Base-by-base conservation (phyloP, 169 alveolate species). In the Plasmodium gallinaceum region DNA sequence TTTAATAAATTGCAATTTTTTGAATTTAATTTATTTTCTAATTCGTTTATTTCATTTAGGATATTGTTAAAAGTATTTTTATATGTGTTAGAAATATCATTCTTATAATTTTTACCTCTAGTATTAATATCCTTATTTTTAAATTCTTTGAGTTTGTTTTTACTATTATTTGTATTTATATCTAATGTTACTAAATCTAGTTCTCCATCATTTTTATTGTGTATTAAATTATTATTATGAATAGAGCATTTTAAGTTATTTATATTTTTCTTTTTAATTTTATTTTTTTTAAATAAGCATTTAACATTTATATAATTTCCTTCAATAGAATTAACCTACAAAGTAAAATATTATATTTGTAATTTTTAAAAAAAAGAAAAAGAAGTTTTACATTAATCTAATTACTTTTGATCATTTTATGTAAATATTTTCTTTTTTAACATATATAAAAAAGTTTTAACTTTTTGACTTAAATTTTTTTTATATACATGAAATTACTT, bases 241-340 rank as follows among this genome's bases (percentile, higher is more conserved):
- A 32, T 32, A 32, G 32, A 54, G 7, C 32, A 54, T 16, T 12
- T 0, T 39, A n/a, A 7, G 46, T 32, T 18, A 10, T 43, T 5
- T 46, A 9, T 24, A 48, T 52, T 43, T 22, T 20, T 20, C 1
- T 20, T 32, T 32, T 32, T 32, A 32, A 32, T 4, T 26, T 74
- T 58, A 46, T 60, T 78, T 20, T 51, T 78, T 65, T 52, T 57
- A 52, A 78, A 78, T 37, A 78, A 20, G 39, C 57, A 78, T 51
- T 65, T 78, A 32, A 61, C 68, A 12, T 58, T 66, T n/a, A 78
- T 22, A 42, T 65, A 78, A 39, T 78, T 78, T 7, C 68, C 89
- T 78, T 78, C 89, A 10, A 66, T 54, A 9, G 80, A 24, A 18
- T 57, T 64, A 64, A 58, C 68, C 89, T 78, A 42, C 2, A n/a